Conservation (phyloP, 768 basidiomycete species). For the Tricholoma bakamatsutake region DNA sequence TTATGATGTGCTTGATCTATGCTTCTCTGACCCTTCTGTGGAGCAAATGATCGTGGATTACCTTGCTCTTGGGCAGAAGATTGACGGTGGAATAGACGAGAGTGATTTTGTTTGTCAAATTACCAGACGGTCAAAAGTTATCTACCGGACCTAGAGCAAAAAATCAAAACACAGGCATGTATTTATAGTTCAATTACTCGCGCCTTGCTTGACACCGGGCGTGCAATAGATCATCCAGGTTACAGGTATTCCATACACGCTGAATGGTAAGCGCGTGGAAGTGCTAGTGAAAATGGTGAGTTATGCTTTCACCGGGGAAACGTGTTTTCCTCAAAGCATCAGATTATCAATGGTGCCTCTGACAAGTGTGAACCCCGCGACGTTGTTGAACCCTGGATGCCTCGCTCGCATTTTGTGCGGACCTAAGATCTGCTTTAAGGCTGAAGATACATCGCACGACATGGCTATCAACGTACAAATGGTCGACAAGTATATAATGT, state of each 20-base stretch:
- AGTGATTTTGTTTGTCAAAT: conserved; percentile 70
- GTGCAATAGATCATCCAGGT: conserved; percentile 58
- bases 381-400: conserved; percentile 69
- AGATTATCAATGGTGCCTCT: conserved; percentile 80
- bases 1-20: conserved; percentile 69
- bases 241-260: conserved; percentile 67
- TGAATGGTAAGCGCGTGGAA: conserved; percentile 79
- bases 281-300: conserved; percentile 70
- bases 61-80: conserved; percentile 66
- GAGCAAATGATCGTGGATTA: conserved; percentile 48
- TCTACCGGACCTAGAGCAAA: conserved; percentile 45
- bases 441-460: conserved; percentile 29
- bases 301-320: conserved; percentile 3
- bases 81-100: conserved; percentile 65
- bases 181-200: conserved; percentile 9
- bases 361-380: conserved; percentile 63
- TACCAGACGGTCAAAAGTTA: conserved; percentile 43
- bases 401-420: conserved; percentile 55
- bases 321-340: conserved; percentile 5
- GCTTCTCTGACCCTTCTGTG: conserved; percentile 41
- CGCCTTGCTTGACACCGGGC: conserved; percentile 6
- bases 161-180: conserved; percentile 57
- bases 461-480: background rate
- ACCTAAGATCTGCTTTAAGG: conserved; percentile 46
- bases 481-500: background rate